phyloP scores from a whole-genome alignment of 2,329 filamentous ascomycete species.

The Colletotrichum cereale region DNA sequence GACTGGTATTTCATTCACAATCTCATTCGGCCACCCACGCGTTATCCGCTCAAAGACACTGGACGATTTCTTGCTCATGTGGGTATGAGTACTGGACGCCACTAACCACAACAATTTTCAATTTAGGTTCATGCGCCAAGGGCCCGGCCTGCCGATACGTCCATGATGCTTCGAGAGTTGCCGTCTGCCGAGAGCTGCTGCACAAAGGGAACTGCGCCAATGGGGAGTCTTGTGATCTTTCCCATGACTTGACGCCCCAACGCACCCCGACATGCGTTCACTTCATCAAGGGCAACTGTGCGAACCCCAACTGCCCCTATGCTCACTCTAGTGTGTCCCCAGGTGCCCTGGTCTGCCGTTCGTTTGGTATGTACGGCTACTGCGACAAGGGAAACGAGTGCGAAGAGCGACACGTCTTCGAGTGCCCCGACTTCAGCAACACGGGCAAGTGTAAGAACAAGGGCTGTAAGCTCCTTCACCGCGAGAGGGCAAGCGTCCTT shows the following conservation, averaged over 20 bases:
- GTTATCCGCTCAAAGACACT: slow-evolving; percentile 1
- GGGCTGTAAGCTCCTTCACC: slow-evolving; percentile 87
- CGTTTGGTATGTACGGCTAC: slow-evolving; percentile 89
- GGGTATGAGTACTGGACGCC: slow-evolving; percentile 51
- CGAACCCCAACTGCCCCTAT: slow-evolving; percentile 88
- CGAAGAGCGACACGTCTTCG: slow-evolving; percentile 86
- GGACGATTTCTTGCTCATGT: slow-evolving; percentile 12
- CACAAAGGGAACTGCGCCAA: slow-evolving; percentile 82
- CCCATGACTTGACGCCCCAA: slow-evolving; percentile 86
- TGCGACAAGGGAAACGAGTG: slow-evolving; percentile 86
- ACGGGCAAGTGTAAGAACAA: slow-evolving; percentile 84
- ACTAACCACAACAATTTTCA: slow-evolving; percentile 56
- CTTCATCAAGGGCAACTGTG: slow-evolving; percentile 90
- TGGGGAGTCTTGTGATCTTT: slow-evolving; percentile 88
- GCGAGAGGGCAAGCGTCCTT: slow-evolving; percentile 85
- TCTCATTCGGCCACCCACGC: slow-evolving; percentile 47
- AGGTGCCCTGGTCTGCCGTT: slow-evolving; percentile 82
- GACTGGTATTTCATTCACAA: slow-evolving; percentile 71
- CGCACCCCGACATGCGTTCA: slow-evolving; percentile 91
- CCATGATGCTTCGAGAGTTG: slow-evolving; percentile 89
- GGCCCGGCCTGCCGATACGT: slow-evolving; percentile 83
- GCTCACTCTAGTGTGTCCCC: slow-evolving; percentile 84
- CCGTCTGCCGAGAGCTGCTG: slow-evolving; percentile 90
- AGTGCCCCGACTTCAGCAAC: slow-evolving; percentile 97
- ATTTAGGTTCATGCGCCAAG: slow-evolving; percentile 84